Evolutionary conservation across 2,329 filamentous ascomycete genomes (phyloP).

Genomic region (Claviceps humidiphila): DNA sequence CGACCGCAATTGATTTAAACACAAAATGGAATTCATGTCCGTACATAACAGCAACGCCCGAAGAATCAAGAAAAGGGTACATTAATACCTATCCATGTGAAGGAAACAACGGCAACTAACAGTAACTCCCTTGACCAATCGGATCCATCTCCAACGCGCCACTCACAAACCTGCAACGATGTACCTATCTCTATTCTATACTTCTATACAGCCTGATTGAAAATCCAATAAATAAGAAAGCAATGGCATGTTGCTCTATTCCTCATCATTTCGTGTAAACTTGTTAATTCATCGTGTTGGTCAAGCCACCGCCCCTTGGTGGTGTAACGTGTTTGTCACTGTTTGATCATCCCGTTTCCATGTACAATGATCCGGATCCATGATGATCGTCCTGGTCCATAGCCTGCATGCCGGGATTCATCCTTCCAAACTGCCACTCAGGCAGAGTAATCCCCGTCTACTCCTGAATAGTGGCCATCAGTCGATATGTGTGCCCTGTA

Average conservation of each 20-base stretch:
- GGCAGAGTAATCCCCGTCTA: slow-evolving; percentile 76
- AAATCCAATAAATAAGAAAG: neutral
- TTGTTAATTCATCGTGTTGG: no score
- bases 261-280: neutral
- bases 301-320: neutral
- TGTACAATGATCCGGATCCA: no score
- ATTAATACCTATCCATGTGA: neutral
- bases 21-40: no score
- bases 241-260: neutral
- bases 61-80: neutral
- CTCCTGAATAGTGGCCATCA: slow-evolving; percentile 76
- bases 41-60: no score
- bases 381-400: slow-evolving; percentile 10
- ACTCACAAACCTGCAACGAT: no score
- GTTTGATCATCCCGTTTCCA: neutral
- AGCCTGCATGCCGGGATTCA: slow-evolving; percentile 29
- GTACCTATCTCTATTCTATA: no score
- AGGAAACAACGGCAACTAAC: neutral
- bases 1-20: no score
- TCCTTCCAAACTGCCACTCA: slow-evolving; percentile 53
- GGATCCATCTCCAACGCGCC: no score
- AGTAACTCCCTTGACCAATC: neutral
- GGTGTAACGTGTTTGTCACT: neutral
- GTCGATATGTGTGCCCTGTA: slow-evolving; percentile 8
- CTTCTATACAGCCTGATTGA: no score